Conservation (phyloP, 352 stramenopile species). For the Phytophthora cryptogea region DNA sequence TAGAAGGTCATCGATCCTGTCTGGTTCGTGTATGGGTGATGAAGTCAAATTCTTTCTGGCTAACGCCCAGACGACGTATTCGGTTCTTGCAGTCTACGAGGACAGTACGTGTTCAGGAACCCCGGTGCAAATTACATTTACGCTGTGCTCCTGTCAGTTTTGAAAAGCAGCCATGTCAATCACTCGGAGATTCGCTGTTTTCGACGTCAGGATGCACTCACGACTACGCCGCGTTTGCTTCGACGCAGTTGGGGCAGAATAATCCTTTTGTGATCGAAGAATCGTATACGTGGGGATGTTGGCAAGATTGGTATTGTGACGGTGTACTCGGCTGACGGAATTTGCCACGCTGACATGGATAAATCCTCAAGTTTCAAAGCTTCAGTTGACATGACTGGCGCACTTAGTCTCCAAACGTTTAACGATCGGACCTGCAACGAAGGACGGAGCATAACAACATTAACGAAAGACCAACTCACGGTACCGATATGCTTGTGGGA, state of each 20-base stretch:
- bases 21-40: background rate
- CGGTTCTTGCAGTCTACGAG: constrained; percentile 1
- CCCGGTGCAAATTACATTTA: constrained; percentile 5
- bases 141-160: background rate
- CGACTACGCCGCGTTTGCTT: constrained; percentile 1
- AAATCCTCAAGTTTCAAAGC: background rate
- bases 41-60: background rate
- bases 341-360: constrained; percentile 1
- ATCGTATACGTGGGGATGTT: background rate
- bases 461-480: background rate
- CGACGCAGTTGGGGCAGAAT: background rate
- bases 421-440: background rate
- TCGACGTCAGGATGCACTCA: background rate
- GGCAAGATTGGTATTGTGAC: background rate
- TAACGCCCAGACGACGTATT: background rate
- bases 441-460: background rate
- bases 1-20: background rate
- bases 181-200: background rate
- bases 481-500: background rate
- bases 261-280: constrained; percentile 2
- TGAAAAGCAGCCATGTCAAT: background rate
- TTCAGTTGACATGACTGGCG: background rate
- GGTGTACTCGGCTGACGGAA: background rate
- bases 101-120: constrained; percentile 5
- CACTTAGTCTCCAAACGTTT: background rate